Evolutionary conservation across 495 filamentous ascomycete species (phyloP).

Genomic region (Peziza echinospora): DNA sequence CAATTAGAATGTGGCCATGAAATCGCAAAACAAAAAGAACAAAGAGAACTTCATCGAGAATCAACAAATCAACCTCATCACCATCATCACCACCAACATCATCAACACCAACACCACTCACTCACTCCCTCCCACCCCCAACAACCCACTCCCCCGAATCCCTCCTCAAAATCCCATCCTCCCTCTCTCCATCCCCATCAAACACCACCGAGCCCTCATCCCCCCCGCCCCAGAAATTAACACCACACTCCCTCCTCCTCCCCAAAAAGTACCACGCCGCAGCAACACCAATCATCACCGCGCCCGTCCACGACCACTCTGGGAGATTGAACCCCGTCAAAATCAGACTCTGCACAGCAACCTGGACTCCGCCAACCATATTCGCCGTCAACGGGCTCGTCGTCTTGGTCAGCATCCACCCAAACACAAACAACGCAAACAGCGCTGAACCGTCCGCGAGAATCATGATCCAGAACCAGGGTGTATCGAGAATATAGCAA

Average conservation of each 20-base stretch:
- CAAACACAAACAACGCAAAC: conserved; percentile 12
- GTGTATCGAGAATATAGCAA: conserved; percentile 30
- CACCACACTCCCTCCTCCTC: conserved; percentile 21
- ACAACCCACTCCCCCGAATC: no score
- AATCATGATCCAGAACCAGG: conserved; percentile 28
- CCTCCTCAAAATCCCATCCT: background rate
- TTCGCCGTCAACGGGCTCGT: conserved; percentile 16
- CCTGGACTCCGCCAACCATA: conserved; percentile 14
- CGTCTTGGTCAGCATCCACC: conserved; percentile 14
- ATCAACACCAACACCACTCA: no score
- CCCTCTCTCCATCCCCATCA: background rate
- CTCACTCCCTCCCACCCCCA: no score
- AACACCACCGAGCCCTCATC: conserved; percentile 1
- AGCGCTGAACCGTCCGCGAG: conserved; percentile 17
- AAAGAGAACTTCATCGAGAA: no score
- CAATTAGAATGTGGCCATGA: no score
- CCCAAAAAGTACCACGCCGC: conserved; percentile 27
- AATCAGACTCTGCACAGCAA: conserved; percentile 17
- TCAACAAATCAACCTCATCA: no score
- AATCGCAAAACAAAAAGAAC: no score
- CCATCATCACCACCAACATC: no score
- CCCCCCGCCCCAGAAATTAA: conserved; percentile 10
- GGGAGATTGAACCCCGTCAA: conserved; percentile 20
- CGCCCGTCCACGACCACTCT: conserved; percentile 24
- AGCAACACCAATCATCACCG: conserved; percentile 27